phyloP scores from a whole-genome alignment of 805 yeast genomes.

The Saccharomyces kudriavzevii region DNA sequence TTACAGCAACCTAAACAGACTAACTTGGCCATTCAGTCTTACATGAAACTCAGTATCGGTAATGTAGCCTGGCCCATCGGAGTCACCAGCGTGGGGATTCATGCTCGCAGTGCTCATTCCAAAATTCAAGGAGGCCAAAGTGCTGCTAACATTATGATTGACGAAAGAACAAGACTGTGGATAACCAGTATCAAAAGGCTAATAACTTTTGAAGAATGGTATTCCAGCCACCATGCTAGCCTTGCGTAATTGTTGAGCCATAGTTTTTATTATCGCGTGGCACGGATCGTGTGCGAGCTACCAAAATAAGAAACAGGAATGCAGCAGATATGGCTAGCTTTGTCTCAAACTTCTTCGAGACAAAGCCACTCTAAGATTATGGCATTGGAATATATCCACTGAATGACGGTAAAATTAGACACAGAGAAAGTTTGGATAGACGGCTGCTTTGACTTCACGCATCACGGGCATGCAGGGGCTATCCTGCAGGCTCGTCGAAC shows the following conservation, averaged over 20 bases:
- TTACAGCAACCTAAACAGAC: constrained; percentile 40
- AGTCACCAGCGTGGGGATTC: constrained; percentile 70
- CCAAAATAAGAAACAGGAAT: background rate
- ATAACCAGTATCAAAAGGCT: constrained; percentile 64
- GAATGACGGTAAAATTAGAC: background rate
- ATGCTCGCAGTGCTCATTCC: constrained; percentile 57
- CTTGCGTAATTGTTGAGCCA: background rate
- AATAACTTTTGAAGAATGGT: constrained; percentile 41
- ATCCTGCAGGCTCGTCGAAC: constrained; percentile 79
- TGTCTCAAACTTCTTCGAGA: background rate
- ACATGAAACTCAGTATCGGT: constrained; percentile 72
- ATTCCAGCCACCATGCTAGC: background rate
- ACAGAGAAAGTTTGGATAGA: constrained; percentile 75
- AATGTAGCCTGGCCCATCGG: constrained; percentile 93
- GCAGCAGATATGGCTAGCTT: background rate
- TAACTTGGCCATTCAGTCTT: constrained; percentile 42
- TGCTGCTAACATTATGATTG: constrained; percentile 67
- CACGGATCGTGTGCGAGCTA: background rate
- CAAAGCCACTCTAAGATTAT: background rate
- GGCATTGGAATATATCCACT: background rate
- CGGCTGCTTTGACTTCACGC: constrained; percentile 97
- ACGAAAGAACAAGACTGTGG: constrained; percentile 71
- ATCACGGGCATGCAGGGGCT: constrained; percentile 97
- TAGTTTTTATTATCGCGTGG: background rate
- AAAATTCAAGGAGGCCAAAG: constrained; percentile 40